These are phyloP conservation scores for Dacryopinax spathularia DNA, from an alignment of 768 basidiomycete genomes.

Conservation along the genomic window DNA sequence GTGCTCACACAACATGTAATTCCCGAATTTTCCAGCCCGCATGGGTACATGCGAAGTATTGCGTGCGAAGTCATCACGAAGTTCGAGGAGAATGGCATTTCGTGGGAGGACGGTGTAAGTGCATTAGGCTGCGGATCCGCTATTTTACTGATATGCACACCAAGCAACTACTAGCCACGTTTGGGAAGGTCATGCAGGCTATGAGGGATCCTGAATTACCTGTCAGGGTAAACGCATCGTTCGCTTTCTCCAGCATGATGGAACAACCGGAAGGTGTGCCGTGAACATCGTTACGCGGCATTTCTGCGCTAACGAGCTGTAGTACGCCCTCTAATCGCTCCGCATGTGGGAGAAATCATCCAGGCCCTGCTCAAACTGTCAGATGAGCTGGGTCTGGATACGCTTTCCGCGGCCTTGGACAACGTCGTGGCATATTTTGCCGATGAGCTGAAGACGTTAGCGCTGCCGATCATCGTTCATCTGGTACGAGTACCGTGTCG, in stretches of 20 bases:
- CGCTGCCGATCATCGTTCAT: slow-evolving; percentile 60
- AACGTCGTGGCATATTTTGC: slow-evolving; percentile 77
- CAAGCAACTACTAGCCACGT: slow-evolving; percentile 50
- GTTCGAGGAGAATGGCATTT: slow-evolving; percentile 52
- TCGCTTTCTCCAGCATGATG: slow-evolving; percentile 68
- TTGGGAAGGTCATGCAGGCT: slow-evolving; percentile 47
- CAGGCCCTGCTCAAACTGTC: slow-evolving; percentile 79
- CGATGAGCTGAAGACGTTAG: slow-evolving; percentile 70
- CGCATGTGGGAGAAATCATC: slow-evolving; percentile 73
- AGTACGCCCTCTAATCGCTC: slow-evolving; percentile 57
- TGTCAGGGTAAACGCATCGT: slow-evolving; percentile 67
- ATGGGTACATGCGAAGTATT: slow-evolving; percentile 64
- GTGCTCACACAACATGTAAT: slow-evolving; percentile 63
- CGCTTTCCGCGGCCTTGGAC: slow-evolving; percentile 70
- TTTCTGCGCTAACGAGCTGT: slow-evolving; percentile 21
- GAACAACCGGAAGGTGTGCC: slow-evolving; percentile 21
- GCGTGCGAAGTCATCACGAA: slow-evolving; percentile 72
- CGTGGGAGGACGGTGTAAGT: slow-evolving; percentile 29
- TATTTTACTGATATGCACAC: neutral
- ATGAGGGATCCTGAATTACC: slow-evolving; percentile 70
- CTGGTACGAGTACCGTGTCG: slow-evolving; percentile 37
- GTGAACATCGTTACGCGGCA: neutral
- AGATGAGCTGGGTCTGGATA: slow-evolving; percentile 82
- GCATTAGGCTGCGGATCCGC: neutral
- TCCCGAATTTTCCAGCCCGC: slow-evolving; percentile 49